These are phyloP conservation scores for Fusarium neocosmosporiellum DNA, from an alignment of 2,329 filamentous ascomycete genomes.

Conservation along the genomic window DNA sequence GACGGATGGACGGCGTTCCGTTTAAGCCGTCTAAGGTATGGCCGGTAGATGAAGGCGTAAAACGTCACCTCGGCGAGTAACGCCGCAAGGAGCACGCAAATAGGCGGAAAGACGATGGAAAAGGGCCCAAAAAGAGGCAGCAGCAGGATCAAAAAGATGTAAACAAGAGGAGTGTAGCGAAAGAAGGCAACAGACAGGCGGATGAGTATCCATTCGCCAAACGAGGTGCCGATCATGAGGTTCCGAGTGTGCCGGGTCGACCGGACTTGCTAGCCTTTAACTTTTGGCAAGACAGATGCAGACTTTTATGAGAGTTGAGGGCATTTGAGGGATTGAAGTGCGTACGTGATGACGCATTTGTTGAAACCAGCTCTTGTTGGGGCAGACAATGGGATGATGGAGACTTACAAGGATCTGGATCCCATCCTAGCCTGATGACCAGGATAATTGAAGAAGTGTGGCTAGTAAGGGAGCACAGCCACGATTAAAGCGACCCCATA, in stretches of 20 bases:
- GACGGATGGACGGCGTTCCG: conserved; percentile 54
- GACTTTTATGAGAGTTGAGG: neutral
- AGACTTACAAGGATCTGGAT: conserved; percentile 20
- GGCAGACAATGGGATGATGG: conserved; percentile 12
- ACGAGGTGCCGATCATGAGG: conserved; percentile 53
- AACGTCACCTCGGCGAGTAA: conserved; percentile 56
- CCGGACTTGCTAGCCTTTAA: neutral
- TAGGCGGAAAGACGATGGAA: conserved; percentile 13
- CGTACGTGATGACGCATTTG: conserved; percentile 27
- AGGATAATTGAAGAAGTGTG: conserved; percentile 10
- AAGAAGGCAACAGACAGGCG: conserved; percentile 57
- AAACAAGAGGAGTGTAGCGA: conserved; percentile 57
- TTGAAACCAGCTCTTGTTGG: conserved; percentile 33
- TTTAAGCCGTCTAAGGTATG: conserved; percentile 54
- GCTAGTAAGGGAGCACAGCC: conserved; percentile 11
- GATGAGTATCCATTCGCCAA: conserved; percentile 57
- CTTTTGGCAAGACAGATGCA: neutral
- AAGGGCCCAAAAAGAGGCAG: conserved; percentile 37
- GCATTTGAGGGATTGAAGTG: neutral
- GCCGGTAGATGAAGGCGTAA: conserved; percentile 55
- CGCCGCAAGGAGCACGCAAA: conserved; percentile 42
- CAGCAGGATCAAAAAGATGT: conserved; percentile 46
- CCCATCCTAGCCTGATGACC: neutral
- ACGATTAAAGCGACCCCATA: neutral
- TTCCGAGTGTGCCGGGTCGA: neutral